Base-by-base conservation (phyloP, 805 yeast genomes). In the Metschnikowia cerradonensis region DNA sequence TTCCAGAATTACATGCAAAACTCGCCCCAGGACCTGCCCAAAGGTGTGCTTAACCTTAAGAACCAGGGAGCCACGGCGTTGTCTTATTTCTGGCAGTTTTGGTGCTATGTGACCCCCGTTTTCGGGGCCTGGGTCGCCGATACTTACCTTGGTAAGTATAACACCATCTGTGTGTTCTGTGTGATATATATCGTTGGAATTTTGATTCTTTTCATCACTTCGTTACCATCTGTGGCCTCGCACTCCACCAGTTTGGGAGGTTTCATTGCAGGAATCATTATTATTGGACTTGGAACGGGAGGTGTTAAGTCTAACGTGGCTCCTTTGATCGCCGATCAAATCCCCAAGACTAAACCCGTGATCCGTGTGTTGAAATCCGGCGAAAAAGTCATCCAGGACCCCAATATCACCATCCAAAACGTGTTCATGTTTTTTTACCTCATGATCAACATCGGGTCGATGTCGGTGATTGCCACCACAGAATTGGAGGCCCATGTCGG, bases 81-180 rank as follows among this genome's bases (percentile, higher is more conserved):
- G 54, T 79, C 88, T 15, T 82, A 86, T 65, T 81, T 86, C 60
- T 82, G 86, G 76, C 89, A 85, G 63, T 88, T 88, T 65, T 84
- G 90, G 87, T 84, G 90, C 63, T 88, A 87, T 66, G 75, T 86
- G 43, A 85, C 92, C 41, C 96, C 96, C 31, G 73, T 88, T 48
- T 73, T 83, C 50, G 91, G 90, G 59, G 94, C 90, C 49, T 80
- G 82, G 67, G 59, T 86, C 26, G 83, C 94, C 49, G 96, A 88
- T 67, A 81, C 86, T 55, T 82, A 73, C 67, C 78, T 80, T 73
- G 94, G 94, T 52, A 84, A 86, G 64, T 82, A 77, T 70, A 81
- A 77, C 57, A 83, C 92, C 41, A 85, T 88, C 61, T 75, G 79
- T 59, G 72, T 77, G 33, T 84, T 84, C 60, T 73, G 85, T 47